phyloP scores from a whole-genome alignment of 2,329 filamentous ascomycete species.

The Plectosphaerella cucumerina region DNA sequence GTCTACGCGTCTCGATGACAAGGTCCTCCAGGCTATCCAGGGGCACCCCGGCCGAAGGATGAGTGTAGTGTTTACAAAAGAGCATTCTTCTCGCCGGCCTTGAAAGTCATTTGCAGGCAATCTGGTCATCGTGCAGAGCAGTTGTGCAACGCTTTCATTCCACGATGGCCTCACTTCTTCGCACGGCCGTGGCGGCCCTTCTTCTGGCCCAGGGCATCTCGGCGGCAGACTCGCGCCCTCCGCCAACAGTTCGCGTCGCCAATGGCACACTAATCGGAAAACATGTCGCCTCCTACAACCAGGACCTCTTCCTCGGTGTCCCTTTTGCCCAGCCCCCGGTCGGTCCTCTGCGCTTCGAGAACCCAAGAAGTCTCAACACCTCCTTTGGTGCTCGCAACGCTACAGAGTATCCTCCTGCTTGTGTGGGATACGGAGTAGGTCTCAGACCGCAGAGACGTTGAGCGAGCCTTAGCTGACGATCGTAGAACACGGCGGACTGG shows the following conservation, averaged over 20 bases:
- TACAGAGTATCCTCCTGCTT: conserved; percentile 40
- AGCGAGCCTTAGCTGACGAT: background rate
- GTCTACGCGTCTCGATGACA: too few relatives aligned
- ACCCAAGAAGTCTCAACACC: conserved; percentile 43
- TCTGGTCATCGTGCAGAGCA: too few relatives aligned
- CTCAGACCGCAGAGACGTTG: conserved; percentile 23
- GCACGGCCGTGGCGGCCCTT: background rate
- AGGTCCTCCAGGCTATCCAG: too few relatives aligned
- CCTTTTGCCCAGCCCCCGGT: conserved; percentile 51
- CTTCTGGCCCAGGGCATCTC: background rate
- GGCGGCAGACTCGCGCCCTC: background rate
- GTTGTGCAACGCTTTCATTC: background rate
- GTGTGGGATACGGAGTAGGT: conserved; percentile 45
- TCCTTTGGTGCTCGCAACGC: conserved; percentile 38
- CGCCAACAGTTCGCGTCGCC: conserved; percentile 14
- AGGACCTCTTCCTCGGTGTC: conserved; percentile 50
- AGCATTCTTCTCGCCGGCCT: too few relatives aligned
- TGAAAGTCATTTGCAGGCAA: too few relatives aligned
- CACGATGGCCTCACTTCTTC: background rate
- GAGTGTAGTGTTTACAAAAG: too few relatives aligned
- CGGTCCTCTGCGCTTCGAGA: conserved; percentile 47
- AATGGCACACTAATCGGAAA: conserved; percentile 29
- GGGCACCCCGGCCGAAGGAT: too few relatives aligned
- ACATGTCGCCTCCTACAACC: conserved; percentile 30
- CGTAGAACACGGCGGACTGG: background rate